phyloP scores from a whole-genome alignment of 176 grass and related monocot species.

The Ensete ventricosum region DNA sequence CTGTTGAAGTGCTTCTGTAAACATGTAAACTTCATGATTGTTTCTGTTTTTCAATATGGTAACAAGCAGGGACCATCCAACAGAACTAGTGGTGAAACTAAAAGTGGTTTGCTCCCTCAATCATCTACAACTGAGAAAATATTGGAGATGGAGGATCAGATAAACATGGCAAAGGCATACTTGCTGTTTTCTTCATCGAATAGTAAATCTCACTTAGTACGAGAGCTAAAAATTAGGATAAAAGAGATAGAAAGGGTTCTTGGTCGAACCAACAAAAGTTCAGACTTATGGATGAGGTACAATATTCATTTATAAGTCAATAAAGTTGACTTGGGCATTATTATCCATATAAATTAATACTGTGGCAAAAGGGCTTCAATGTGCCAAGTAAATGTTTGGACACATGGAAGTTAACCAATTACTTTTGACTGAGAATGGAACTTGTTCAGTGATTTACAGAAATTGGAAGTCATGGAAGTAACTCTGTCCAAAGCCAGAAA shows the following conservation, averaged over 20 bases:
- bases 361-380: background rate
- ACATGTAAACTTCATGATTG: background rate
- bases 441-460: conserved; percentile 62
- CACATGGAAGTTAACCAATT: background rate
- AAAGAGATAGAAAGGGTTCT: conserved; percentile 69
- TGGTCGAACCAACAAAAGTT: conserved; percentile 30
- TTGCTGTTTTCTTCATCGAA: conserved; percentile 44
- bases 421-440: conserved; percentile 31
- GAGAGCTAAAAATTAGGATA: conserved; percentile 63
- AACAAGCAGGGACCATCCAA: conserved; percentile 18
- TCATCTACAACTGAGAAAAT: conserved; percentile 45
- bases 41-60: background rate
- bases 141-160: conserved; percentile 80
- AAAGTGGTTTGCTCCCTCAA: conserved; percentile 23
- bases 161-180: conserved; percentile 63
- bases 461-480: conserved; percentile 61
- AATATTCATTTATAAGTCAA: background rate
- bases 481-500: conserved; percentile 57
- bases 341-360: background rate
- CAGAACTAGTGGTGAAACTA: conserved; percentile 30
- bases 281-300: conserved; percentile 51
- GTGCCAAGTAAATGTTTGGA: background rate
- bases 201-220: conserved; percentile 40
- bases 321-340: background rate
- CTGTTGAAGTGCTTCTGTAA: background rate